Base-by-base conservation (phyloP, 176 grass and related monocot species). In the Calamus simplicifolius region DNA sequence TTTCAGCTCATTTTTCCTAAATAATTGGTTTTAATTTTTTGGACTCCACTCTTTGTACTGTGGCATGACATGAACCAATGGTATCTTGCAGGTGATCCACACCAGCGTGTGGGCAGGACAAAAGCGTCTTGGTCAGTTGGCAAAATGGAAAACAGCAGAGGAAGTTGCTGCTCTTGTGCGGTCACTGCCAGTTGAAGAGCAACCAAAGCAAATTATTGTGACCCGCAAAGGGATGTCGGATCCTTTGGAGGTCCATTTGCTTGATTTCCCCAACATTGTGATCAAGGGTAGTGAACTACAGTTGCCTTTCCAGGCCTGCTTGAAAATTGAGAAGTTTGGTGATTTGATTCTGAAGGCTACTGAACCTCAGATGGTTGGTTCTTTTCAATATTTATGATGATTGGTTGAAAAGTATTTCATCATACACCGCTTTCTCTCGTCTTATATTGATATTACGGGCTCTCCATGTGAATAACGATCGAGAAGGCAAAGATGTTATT, bases 71-170 rank as follows among this genome's bases (percentile, higher is more conserved):
- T 7, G n/a, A 16, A 17, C 28, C 25, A 2, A 53, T 68, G 6
- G 18, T 63, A 53, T 63, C 52, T 10, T 80, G 61, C 83, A 97
- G 87, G 87, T 97, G 60, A 97, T 97, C 72, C 92, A 97, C 68
- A 97, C 92, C 48, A 97, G 87, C 78, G 87, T 97, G 18, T 97
- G 92, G 92, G 92, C 92, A 2, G 92, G 92, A 70, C 92, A 97
- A 64, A 97, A 97, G 69, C 87, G 92, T 80, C 92, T 97, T 23
- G 87, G 92, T 1, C 92, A 97, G 55, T 65, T 97, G 75, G 92
- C 92, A 35, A 97, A 97, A 75, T 97, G 92, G 92, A 97, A 97
- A 84, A 97, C 92, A 28, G 92, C 92, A n/a, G 92, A 97, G 63
- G 92, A 97, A 62, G 92, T 97, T 75, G 92, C 92, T 74, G 92